Evolutionary conservation across 805 yeast genomes (phyloP).

Genomic region (Yarrowia osloensis): DNA sequence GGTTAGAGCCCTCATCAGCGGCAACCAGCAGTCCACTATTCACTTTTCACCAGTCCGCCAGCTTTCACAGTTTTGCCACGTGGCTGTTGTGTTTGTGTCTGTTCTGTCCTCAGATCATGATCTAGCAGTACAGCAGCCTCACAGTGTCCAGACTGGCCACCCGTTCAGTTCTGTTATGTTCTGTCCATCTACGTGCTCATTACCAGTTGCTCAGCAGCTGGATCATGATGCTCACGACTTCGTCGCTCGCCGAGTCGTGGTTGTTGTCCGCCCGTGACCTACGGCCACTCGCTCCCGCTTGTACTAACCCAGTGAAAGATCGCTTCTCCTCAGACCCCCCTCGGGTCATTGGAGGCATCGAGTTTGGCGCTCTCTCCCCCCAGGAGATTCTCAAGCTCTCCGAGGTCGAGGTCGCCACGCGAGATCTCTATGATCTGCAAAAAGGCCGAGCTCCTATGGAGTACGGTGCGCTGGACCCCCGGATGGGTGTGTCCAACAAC

Average conservation of each 20-base stretch:
- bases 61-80: too few relatives aligned
- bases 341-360: conserved; percentile 83
- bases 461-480: conserved; percentile 86
- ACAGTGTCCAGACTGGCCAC: too few relatives aligned
- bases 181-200: too few relatives aligned
- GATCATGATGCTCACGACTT: neutral
- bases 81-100: too few relatives aligned
- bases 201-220: too few relatives aligned
- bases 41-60: too few relatives aligned
- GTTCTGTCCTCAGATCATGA: too few relatives aligned
- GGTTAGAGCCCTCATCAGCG: too few relatives aligned
- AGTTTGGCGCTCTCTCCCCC: conserved; percentile 91
- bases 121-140: too few relatives aligned
- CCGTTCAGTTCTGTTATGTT: too few relatives aligned
- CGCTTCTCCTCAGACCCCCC: conserved; percentile 74
- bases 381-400: conserved; percentile 90
- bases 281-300: neutral
- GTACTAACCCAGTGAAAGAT: conserved; percentile 42
- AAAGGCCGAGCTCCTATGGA: conserved; percentile 80
- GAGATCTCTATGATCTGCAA: conserved; percentile 90
- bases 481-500: conserved; percentile 92
- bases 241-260: neutral
- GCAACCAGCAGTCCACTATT: too few relatives aligned
- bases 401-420: conserved; percentile 87
- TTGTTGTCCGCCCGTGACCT: neutral